Conservation (phyloP, 305 asterid species). For the Solanum hybrid region DNA sequence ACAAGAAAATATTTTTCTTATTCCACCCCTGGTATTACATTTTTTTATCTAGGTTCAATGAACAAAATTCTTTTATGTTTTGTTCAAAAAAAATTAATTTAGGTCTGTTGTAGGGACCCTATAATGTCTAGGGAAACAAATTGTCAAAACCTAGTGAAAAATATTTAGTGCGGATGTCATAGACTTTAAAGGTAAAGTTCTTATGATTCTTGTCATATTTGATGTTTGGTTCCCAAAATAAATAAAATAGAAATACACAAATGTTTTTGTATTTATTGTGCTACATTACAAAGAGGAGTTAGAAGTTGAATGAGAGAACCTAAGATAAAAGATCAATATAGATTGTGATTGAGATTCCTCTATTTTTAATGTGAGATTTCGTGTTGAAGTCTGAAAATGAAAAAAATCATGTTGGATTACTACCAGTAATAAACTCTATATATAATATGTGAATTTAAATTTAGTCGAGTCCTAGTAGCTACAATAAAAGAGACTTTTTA, state of each 20-base stretch:
- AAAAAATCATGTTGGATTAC: not conserved
- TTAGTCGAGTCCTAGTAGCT: not conserved
- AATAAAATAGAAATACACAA: not conserved
- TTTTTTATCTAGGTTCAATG: not conserved
- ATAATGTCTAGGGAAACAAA: not conserved
- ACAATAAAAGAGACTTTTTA: not conserved
- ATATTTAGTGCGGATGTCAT: not conserved
- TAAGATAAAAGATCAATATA: not conserved
- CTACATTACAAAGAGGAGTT: not conserved
- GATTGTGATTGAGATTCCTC: accelerated
- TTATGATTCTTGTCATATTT: not conserved
- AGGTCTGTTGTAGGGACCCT: not conserved
- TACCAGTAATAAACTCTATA: too few relatives aligned
- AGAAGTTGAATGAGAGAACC: not conserved
- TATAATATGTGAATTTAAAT: not conserved
- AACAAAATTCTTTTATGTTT: not conserved
- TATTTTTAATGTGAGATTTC: accelerated
- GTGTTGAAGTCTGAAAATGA: accelerated
- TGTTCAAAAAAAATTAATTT: not conserved
- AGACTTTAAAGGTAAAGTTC: not conserved
- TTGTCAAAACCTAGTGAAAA: not conserved
- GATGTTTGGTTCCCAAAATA: not conserved
- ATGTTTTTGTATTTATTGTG: not conserved
- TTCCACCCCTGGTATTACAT: not conserved
- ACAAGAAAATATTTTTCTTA: not conserved